Base-by-base conservation (phyloP, 2,329 filamentous ascomycete species). In the Aspergillus uvarum region DNA sequence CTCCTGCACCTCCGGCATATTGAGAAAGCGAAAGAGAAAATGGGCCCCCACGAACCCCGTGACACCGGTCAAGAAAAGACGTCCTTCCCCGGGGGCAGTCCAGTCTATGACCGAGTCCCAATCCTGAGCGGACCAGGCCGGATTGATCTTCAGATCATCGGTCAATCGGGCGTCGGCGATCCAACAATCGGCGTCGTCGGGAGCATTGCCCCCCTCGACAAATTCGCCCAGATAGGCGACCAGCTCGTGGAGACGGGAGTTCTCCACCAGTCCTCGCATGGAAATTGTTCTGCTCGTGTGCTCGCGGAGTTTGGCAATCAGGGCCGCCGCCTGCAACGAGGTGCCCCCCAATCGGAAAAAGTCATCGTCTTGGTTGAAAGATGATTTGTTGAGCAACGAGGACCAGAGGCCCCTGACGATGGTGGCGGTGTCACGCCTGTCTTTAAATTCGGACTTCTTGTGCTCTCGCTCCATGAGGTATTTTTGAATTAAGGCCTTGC, bases 1-100 rank as follows among this genome's bases (percentile, higher is more conserved):
- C 61, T 83, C 85, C 19, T 64, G 57, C 21, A 83, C 77, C 21
- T 77, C 73, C 12, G 76, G 80, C 26, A 76, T 79, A 31, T 19
- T 82, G 81, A 95, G 80, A 1, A 95, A 74, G 53, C 93, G 89
- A 58, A 82, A 82, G 29, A 93, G 76, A 5, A 96, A 77, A 70
- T 90, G 93, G 0, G 89, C 83, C 11, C 91, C 91, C n/a, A 96
- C 74, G 78, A 96, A 96, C 1, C 91, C 91, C 1, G 91, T 96
- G 3, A 89, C 90, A 32, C 92, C 91, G 1, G 91, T 96, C 5
- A 96, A n/a, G 5, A 63, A 60, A 16, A 63, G 35, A 3, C 48
- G 59, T 16, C 61, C 61, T 56, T 63, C 61, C 5, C 49, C 29
- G 7, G 22, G 26, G 4, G 42, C 29, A 11, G 54, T 47, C 61